Evolutionary conservation across 768 basidiomycete genomes (phyloP), one percentile per base, ranked within the genome.

Genomic region (Sarcodon aspratus): DNA sequence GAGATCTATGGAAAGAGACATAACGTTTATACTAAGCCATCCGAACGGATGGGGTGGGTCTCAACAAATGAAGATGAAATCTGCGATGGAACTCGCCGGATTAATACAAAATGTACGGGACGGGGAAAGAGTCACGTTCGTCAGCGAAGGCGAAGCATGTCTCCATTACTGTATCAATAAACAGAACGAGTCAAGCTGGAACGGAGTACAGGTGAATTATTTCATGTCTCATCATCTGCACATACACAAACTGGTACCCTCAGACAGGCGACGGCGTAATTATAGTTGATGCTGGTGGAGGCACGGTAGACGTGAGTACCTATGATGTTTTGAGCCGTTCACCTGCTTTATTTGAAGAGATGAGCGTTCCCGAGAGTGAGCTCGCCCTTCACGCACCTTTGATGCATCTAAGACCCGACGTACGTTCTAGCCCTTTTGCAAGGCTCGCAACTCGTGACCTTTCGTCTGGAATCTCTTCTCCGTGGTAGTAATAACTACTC

Each of bases 231-330:
- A 3, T 45, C 48, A 18, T 33, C 46, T 3, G 47, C 37, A 13
- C 9, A 53, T 2, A 52, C 27, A n/a, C 45, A 44, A 4, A 10
- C 9, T 11, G 27, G 13, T 0, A 21, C 42, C 0, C 17, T 27
- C 48, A 77, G 74, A 62, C 59, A 11, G 70, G 70, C 10, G 58
- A 74, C 42, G 74, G 73, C 1, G 62, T 79, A 3, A 62, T 76
- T 50, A 65, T 81, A 33, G 71, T 80, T n/a, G 78, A 82, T 50
- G 76, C 78, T 3, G 79, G 80, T 7, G 78, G 78, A 38, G 80
- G 78, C 15, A 82, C 78, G 0, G 65, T 82, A 27, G 79, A 82
- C 51, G 63, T 81, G 36, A 79, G 75, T 50, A 66, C 73, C 10
- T 82, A 81, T 49, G 67, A 66, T 32, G 67, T 70, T 55, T 55